These are phyloP conservation scores for Neonectria hederae DNA, from an alignment of 2,329 filamentous ascomycete genomes.

Conservation along the genomic window DNA sequence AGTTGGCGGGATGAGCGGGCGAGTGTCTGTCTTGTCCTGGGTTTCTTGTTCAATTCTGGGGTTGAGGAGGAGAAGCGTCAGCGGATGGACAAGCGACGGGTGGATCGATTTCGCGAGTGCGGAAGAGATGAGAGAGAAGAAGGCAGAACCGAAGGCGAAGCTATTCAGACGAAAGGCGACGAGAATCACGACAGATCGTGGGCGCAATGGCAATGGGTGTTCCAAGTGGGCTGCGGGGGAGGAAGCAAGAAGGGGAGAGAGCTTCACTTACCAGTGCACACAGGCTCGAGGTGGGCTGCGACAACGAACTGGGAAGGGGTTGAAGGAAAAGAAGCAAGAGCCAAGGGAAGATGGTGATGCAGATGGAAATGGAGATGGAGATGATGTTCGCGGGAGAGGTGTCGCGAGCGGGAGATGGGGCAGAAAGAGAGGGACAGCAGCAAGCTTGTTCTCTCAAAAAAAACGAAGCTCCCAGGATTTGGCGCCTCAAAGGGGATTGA, in stretches of 20 bases:
- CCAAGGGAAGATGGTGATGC: slow-evolving; percentile 29
- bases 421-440: slow-evolving; percentile 26
- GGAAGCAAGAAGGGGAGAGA: slow-evolving; percentile 27
- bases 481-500: slow-evolving; percentile 39
- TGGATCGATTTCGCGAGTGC: slow-evolving; percentile 31
- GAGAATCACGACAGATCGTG: slow-evolving; percentile 16
- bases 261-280: slow-evolving; percentile 39
- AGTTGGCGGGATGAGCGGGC: slow-evolving; percentile 36
- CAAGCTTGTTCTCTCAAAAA: slow-evolving; percentile 40
- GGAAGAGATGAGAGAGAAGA: slow-evolving; percentile 14
- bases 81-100: slow-evolving; percentile 20
- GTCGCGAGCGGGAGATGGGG: slow-evolving; percentile 32
- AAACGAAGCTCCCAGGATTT: slow-evolving; percentile 43
- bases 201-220: slow-evolving; percentile 25
- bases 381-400: slow-evolving; percentile 23
- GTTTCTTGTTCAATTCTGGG: slow-evolving; percentile 38
- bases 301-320: slow-evolving; percentile 37
- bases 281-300: slow-evolving; percentile 38
- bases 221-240: slow-evolving; percentile 21
- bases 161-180: slow-evolving; percentile 18
- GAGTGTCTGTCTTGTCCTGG: slow-evolving; percentile 40
- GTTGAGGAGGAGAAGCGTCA: slow-evolving; percentile 25
- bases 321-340: slow-evolving; percentile 29
- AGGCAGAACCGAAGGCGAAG: slow-evolving; percentile 20
- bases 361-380: slow-evolving; percentile 23